Evolutionary conservation across 192 early-diverging fungal species (phyloP), one percentile per base, ranked within the genome.

Genomic region (Backusella liffmaniae): DNA sequence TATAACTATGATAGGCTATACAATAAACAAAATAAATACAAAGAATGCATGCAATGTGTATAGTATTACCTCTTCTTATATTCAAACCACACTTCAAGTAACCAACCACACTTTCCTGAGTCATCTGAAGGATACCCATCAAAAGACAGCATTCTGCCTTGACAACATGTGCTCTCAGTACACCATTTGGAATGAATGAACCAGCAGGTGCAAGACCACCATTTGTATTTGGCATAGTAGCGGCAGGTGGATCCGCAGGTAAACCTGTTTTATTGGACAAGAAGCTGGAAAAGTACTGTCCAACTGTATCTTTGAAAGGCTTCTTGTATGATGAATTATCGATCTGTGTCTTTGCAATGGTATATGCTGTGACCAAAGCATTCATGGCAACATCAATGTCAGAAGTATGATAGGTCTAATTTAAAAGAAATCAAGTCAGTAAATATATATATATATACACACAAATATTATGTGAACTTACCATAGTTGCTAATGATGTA

Each of bases 21-120:
- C 12, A 32, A 59, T 59, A 21, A 59, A 21, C n/a, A 67, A 21
- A 32, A 44, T 23, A 35, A 46, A 23, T 74, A 21, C 18, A 67
- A 29, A 26, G 36, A 35, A 42, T 23, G 23, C 18, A 49, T 36
- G 62, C 15, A 49, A 23, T 46, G 10, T 34, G 18, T 65, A 53
- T 49, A 26, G 32, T 35, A 44, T 39, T 84, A 88, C 87, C 87
- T 82, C 83, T 77, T 51, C 87, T 75, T 32, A 88, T 68, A 77
- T 88, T 85, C 12, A 88, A 67, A 10, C 85, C 87, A 41, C 81
- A 84, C 59, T 86, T 88, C 15, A 86, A 77, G 67, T 88, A 88
- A 16, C 85, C 83, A 44, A 85, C 77, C 7, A 86, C 77, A 56
- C 80, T 86, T 44, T 88, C 87, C 56, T 85, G 82, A 12, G 82